Conservation (phyloP, 331 rosid genomes). For the Phaseolus coccineus region DNA sequence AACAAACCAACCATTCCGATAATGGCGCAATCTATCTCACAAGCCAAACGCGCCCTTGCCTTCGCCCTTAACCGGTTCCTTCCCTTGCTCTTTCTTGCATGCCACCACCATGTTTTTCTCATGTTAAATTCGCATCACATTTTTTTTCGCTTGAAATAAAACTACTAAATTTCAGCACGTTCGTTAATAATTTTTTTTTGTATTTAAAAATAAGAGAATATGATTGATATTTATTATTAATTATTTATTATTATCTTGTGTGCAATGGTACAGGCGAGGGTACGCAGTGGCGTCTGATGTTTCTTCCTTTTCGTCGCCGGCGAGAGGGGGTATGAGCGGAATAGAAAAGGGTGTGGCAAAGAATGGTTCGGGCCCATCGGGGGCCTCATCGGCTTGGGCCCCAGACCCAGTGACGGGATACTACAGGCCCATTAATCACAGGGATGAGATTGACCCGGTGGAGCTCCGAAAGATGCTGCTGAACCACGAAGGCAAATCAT, state of each 20-base stretch:
- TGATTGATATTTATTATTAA: too few relatives aligned
- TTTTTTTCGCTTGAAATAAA: too few relatives aligned
- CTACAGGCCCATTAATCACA: conserved; percentile 55
- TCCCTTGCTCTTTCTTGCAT: not conserved
- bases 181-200: too few relatives aligned
- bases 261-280: conserved; percentile 42
- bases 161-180: too few relatives aligned
- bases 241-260: not conserved
- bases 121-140: not conserved
- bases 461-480: conserved; percentile 59
- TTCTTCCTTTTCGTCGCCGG: not conserved
- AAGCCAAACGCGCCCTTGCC: conserved; percentile 10
- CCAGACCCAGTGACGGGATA: conserved; percentile 67
- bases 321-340: conserved; percentile 32
- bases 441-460: conserved; percentile 55
- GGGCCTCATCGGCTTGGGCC: conserved; percentile 52
- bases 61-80: not conserved
- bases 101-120: not conserved
- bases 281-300: conserved; percentile 46
- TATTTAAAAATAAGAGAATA: not conserved
- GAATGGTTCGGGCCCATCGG: conserved; percentile 14
- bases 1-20: not conserved
- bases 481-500: conserved; percentile 44
- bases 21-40: conserved; percentile 12
- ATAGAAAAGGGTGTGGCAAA: conserved; percentile 34